phyloP scores from a whole-genome alignment of 495 filamentous ascomycete genomes.

The Clavariopsis aquatica region DNA sequence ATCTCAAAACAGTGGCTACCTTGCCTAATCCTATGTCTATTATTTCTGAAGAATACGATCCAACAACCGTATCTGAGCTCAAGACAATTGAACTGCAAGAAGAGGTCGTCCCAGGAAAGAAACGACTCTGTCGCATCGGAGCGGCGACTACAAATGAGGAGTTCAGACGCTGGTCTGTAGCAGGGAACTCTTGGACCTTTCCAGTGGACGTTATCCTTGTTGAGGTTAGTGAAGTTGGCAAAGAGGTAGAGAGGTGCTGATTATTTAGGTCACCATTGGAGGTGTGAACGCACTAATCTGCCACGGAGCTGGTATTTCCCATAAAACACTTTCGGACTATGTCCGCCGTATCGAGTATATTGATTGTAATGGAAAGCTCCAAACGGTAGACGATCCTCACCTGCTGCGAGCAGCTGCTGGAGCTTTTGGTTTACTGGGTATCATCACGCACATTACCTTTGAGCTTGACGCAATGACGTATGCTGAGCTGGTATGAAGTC shows the following conservation, averaged over 20 bases:
- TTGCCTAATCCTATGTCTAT: constrained; percentile 47
- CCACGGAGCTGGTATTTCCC: constrained; percentile 52
- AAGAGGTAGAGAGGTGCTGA: neutral
- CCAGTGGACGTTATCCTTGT: constrained; percentile 56
- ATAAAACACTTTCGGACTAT: constrained; percentile 53
- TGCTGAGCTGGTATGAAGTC: constrained; percentile 44
- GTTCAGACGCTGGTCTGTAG: constrained; percentile 52
- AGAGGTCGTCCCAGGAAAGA: constrained; percentile 36
- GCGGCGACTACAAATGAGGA: constrained; percentile 53
- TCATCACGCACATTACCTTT: constrained; percentile 57
- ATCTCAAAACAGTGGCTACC: constrained; percentile 46
- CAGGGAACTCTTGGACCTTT: constrained; percentile 48
- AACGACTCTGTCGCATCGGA: constrained; percentile 49
- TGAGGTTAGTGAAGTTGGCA: constrained; percentile 43
- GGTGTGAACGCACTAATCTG: constrained; percentile 57
- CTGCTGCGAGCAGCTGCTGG: constrained; percentile 53
- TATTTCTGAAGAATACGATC: constrained; percentile 39
- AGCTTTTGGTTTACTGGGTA: constrained; percentile 55
- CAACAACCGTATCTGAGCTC: constrained; percentile 38
- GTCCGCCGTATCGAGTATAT: constrained; percentile 56
- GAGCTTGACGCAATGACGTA: constrained; percentile 56
- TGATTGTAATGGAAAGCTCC: constrained; percentile 52
- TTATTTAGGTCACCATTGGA: constrained; percentile 45
- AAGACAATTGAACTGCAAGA: constrained; percentile 48
- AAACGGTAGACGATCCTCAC: constrained; percentile 47